Evolutionary conservation across 768 basidiomycete species (phyloP), one percentile per base, ranked within the genome.

Genomic region (Floccularia luteovirens): DNA sequence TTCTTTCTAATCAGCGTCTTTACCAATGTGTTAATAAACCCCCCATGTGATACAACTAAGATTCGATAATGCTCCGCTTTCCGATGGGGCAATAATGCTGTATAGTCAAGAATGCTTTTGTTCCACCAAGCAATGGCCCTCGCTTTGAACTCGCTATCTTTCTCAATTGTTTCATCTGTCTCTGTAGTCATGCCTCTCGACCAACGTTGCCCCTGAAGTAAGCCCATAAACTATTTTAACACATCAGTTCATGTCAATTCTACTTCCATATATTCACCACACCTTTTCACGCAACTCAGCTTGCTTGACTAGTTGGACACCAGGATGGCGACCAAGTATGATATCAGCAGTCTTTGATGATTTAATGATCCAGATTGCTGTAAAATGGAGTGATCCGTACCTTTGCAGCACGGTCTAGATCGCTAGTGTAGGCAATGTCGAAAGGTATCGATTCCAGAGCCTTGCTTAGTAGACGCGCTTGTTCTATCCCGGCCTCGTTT

Each of bases 41-140:
- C 82, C 2, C 82, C 82, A 41, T 90, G 86, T 30, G 77, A 74
- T 43, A 76, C 72, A 10, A 79, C 70, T 22, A 90, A 65, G 32
- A 85, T 63, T 42, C 69, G 57, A 38, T 57, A 53, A 24, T 68
- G 55, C 14, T 49, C 46, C 34, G 43, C 55, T 17, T 38, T 46
- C 31, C 44, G 46, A 23, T 47, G 41, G 24, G 55, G 46, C 38
- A 56, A 42, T 36, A 49, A 46, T 13, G 50, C 45, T 3, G 54
- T 46, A 13, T 45, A 46, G 10, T 60, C 48, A 19, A 65, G 39
- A 37, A 85, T 60, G 21, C 58, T 57, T 40, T 53, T 53, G 31
- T 72, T 60, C 77, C 87, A 89, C 84, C 86, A 90, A 2, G 50
- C 42, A 27, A 70, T 43, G 13, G 69, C 67, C n/a, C 87, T 74